Evolutionary conservation across 306 rosid genomes (phyloP).

Genomic region (Coriaria nepalensis): DNA sequence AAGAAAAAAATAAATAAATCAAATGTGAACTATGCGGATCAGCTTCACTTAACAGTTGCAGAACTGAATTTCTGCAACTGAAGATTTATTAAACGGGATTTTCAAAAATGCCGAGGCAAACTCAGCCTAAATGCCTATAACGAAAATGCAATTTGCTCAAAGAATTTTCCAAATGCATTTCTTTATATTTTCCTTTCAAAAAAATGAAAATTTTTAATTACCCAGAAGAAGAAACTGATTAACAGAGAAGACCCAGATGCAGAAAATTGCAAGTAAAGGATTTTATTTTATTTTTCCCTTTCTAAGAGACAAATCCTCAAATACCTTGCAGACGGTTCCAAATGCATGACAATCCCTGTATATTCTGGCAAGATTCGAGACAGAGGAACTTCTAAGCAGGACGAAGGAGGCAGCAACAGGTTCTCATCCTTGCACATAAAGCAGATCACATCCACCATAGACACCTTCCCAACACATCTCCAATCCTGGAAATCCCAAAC

Average conservation of each 20-base stretch:
- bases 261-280: neutral
- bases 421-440: slow-evolving; percentile 42
- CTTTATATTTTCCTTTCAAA: too few relatives aligned
- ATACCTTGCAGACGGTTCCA: slow-evolving; percentile 57
- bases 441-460: slow-evolving; percentile 53
- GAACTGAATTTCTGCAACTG: too few relatives aligned
- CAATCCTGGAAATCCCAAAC: slow-evolving; percentile 52
- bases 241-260: too few relatives aligned
- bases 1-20: neutral
- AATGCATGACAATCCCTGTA: slow-evolving; percentile 34
- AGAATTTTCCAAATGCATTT: too few relatives aligned
- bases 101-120: too few relatives aligned
- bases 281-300: too few relatives aligned
- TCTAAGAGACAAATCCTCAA: neutral
- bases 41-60: too few relatives aligned
- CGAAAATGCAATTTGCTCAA: too few relatives aligned
- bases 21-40: neutral
- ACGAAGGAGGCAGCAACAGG: slow-evolving; percentile 23
- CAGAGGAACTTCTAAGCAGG: slow-evolving; percentile 44
- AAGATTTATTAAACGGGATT: too few relatives aligned
- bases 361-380: slow-evolving; percentile 20
- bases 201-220: too few relatives aligned
- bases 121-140: too few relatives aligned
- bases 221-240: too few relatives aligned
- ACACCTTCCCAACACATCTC: slow-evolving; percentile 52